Percentiles rank a stretch among this genome's conserved stretches.
These are phyloP conservation scores for Boletus sp. DNA, from an alignment of 1,284 basidiomycete species.

Conservation along the genomic window DNA sequence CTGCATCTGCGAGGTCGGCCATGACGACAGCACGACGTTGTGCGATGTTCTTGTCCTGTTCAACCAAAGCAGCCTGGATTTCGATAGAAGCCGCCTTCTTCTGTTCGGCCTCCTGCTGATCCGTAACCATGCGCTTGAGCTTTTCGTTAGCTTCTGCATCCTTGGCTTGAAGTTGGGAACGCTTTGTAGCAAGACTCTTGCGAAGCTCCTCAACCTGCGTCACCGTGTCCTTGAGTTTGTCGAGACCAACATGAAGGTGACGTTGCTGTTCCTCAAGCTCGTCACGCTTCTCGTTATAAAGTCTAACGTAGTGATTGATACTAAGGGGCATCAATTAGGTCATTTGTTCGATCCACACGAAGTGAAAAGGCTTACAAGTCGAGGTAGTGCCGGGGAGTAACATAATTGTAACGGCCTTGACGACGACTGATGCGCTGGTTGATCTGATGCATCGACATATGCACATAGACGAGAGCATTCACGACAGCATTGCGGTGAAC, in stretches of 20 bases:
- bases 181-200: constrained; percentile 92
- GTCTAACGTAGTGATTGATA: constrained; percentile 95
- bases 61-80: constrained; percentile 89
- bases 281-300: constrained; percentile 97
- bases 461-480: constrained; percentile 92
- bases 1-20: constrained; percentile 95
- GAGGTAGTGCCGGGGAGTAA: constrained; percentile 97
- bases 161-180: constrained; percentile 90
- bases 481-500: constrained; percentile 84
- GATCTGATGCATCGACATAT: constrained; percentile 86
- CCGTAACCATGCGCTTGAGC: constrained; percentile 95
- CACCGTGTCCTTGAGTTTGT: constrained; percentile 95
- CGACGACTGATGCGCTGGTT: constrained; percentile 87
- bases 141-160: constrained; percentile 96
- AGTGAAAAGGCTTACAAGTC: constrained; percentile 79
- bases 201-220: constrained; percentile 94
- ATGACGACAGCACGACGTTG: constrained; percentile 87
- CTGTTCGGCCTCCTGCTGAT: constrained; percentile 97
- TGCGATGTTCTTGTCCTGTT: constrained; percentile 88
- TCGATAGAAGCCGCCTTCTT: constrained; percentile 96
- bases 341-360: neutral
- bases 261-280: constrained; percentile 98
- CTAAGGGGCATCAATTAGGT: constrained; percentile 40
- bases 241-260: constrained; percentile 96
- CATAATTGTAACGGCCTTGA: constrained; percentile 92